Evolutionary conservation across 2,329 filamentous ascomycete genomes (phyloP), one percentile per base, ranked within the genome.

Genomic region (Leptographium lundbergii): DNA sequence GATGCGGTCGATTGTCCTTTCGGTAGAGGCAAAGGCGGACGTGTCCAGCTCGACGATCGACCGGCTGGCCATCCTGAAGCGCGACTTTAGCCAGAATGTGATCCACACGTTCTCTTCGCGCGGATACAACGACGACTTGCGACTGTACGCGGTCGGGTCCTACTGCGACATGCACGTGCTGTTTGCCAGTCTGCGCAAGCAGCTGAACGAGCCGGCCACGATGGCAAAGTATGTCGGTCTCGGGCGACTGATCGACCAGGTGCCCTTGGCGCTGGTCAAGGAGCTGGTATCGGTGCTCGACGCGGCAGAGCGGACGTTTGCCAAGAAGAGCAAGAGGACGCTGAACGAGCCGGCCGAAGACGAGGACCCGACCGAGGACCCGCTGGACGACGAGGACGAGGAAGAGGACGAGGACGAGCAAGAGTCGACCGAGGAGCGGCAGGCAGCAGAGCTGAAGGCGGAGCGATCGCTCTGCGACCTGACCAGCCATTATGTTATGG

Each of bases 381-480:
- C 86, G 58, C 75, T 84, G 5, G 77, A 81, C 32, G 76, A 80
- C 2, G 77, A 81, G 2, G 75, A 82, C 22, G 80, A 84, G 25
- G 78, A 82, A 51, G 74, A 79, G 34, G 87, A 86, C n/a, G 86
- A 86, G 1, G 72, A 87, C 57, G 81, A 85, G 54, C 84, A 81
- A 2, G 81, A 86, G 50, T 76, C 81, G 34, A 77, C 78, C 57
- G 77, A 80, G 66, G 76, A 88, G 67, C 79, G 82, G 60, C 76
- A 82, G 64, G 79, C 85, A 54, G 79, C 81, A 47, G 82, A 85
- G 59, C 79, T 96, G 39, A 79, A 91, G 60, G 85, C 90, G 0
- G 94, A 97, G 71, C 87, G 92, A 68, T 82, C 85, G 24, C 80
- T 97, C 0, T 97, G 92, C 71, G 87, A 92, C 66, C 77, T 96